phyloP scores from a whole-genome alignment of 371 early-diverging fungal species.

The Fennellomyces sp. region DNA sequence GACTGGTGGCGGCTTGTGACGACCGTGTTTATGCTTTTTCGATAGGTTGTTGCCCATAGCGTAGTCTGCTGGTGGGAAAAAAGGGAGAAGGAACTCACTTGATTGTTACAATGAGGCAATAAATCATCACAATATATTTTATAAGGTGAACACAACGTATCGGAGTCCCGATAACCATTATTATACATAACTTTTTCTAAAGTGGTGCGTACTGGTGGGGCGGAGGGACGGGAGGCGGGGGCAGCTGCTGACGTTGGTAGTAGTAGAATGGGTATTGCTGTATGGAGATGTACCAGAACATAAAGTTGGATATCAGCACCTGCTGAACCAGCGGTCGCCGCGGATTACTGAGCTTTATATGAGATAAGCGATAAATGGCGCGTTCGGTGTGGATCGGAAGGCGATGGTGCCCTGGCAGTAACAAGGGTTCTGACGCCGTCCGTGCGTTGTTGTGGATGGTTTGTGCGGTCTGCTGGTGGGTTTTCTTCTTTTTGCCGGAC shows the following conservation, averaged over 20 bases:
- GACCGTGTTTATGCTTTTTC: conserved; percentile 5
- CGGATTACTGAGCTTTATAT: conserved; percentile 72
- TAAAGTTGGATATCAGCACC: conserved; percentile 78
- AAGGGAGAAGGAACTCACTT: not conserved
- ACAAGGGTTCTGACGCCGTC: not conserved
- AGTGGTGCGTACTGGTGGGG: not conserved
- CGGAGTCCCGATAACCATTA: not conserved
- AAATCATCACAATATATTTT: not conserved
- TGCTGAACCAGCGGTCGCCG: conserved; percentile 73
- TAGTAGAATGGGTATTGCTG: conserved; percentile 1
- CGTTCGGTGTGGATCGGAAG: conserved; percentile 68
- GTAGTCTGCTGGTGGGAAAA: not conserved
- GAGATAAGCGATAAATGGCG: conserved; percentile 71
- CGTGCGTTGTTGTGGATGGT: not conserved
- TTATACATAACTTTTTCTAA: too few relatives aligned
- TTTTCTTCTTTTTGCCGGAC: conserved; percentile 6
- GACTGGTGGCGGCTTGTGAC: not conserved
- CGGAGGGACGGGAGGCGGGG: not conserved
- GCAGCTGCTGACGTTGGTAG: conserved; percentile 12
- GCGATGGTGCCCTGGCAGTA: conserved; percentile 14
- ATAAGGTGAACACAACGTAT: not conserved
- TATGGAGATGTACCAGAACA: conserved; percentile 75
- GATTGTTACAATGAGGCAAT: too few relatives aligned
- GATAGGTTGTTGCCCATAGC: conserved; percentile 8
- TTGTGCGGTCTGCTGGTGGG: not conserved